Evolutionary conservation across 2,329 filamentous ascomycete species (phyloP).

Genomic region (Pseudomassariella vexata): DNA sequence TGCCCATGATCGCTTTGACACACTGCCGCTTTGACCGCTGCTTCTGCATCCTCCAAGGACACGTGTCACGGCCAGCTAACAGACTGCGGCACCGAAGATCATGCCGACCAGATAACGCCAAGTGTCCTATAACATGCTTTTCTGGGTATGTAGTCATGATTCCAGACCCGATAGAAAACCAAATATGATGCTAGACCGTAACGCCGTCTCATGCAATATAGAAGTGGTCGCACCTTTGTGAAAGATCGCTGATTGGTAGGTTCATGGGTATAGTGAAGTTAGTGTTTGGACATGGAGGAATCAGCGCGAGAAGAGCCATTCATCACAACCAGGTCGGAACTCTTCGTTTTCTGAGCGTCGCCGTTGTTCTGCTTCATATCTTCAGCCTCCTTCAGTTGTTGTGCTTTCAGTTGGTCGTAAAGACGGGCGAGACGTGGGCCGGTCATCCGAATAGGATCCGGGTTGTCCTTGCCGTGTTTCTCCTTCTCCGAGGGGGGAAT

Average conservation of each 20-base stretch:
- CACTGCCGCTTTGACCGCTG: too few species aligned
- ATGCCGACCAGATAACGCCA: slow-evolving; percentile 18
- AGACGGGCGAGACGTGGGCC: slow-evolving; percentile 23
- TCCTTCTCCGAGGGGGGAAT: slow-evolving; percentile 19
- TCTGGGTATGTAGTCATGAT: slow-evolving; percentile 25
- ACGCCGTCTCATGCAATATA: slow-evolving; percentile 26
- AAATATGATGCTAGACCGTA: slow-evolving; percentile 22
- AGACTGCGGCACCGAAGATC: too few species aligned
- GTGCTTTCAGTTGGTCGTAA: slow-evolving; percentile 26
- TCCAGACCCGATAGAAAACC: slow-evolving; percentile 16
- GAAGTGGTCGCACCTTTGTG: too few species aligned
- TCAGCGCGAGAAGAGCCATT: slow-evolving; percentile 21
- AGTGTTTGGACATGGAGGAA: slow-evolving; percentile 17
- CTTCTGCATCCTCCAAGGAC: too few species aligned
- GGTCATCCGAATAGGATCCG: slow-evolving; percentile 20
- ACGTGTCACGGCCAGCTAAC: too few species aligned
- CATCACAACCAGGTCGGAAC: slow-evolving; percentile 12
- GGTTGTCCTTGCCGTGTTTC: slow-evolving; percentile 11
- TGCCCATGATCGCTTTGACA: too few species aligned
- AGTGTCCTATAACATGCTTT: slow-evolving; percentile 25
- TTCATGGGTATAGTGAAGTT: neutral
- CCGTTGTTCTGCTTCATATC: slow-evolving; percentile 18
- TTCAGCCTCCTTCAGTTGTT: too few species aligned
- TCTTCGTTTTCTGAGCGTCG: slow-evolving; percentile 17
- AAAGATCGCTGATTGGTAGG: neutral